These are phyloP conservation scores for Oryza coarctata DNA, from an alignment of 176 grass and related monocot species.

Conservation along the genomic window DNA sequence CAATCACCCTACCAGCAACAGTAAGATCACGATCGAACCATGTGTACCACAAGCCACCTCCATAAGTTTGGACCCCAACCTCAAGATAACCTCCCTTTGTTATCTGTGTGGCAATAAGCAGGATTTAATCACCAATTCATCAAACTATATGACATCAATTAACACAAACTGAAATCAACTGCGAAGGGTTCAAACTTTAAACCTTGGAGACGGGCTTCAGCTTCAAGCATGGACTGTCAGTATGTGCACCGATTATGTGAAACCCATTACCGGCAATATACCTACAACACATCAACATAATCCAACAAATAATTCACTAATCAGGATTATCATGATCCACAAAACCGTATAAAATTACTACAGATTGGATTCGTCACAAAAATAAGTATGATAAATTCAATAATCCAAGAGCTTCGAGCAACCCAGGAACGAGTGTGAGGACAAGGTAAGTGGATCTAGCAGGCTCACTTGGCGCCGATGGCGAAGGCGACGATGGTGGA, in stretches of 20 bases:
- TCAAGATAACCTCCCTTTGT: constrained; percentile 88
- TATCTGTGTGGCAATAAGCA: constrained; percentile 47
- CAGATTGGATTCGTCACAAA: neutral
- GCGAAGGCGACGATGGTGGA: constrained; percentile 91
- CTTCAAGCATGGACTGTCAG: constrained; percentile 95
- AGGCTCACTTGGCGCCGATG: constrained; percentile 70
- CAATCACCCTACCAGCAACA: constrained; percentile 78
- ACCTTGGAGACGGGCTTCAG: constrained; percentile 91
- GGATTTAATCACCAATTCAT: constrained; percentile 1
- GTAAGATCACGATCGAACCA: constrained; percentile 99
- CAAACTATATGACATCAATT: neutral
- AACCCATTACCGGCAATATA: constrained; percentile 90
- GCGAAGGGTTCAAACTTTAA: constrained; percentile 8
- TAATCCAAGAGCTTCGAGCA: neutral
- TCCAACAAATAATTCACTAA: constrained; percentile 19
- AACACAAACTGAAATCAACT: neutral
- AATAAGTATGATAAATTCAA: neutral
- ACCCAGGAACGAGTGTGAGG: neutral
- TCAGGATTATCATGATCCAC: neutral
- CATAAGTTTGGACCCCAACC: constrained; percentile 93
- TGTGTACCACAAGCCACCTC: constrained; percentile 92
- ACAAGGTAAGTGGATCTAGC: neutral
- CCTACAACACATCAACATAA: constrained; percentile 45
- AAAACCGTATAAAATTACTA: neutral
- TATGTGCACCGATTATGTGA: constrained; percentile 83